Evolutionary conservation across 2,329 filamentous ascomycete species (phyloP), one percentile per base, ranked within the genome.

Genomic region (Fusarium praegraminearum): DNA sequence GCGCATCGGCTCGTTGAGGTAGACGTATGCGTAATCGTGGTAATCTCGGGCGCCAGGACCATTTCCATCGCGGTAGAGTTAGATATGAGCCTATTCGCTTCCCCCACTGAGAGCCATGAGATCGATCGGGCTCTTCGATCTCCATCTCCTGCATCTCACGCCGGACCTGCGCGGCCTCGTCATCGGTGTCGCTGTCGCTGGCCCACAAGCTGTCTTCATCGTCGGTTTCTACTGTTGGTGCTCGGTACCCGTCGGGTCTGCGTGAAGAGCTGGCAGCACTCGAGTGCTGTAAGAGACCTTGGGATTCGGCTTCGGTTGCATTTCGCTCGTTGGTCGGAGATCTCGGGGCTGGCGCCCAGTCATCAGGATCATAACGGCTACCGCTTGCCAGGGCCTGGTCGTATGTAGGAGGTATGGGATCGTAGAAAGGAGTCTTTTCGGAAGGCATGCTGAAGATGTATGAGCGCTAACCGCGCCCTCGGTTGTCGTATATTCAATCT

Each of bases 71-170:
- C 4, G 86, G 85, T 35, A 88, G 76, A 9, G 85, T 84, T 30
- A 87, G 73, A 9, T 82, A 82, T 64, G 86, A 84, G 24, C 83
- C 82, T 74, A 89, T 86, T 45, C 85, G 79, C 77, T 89, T 89
- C 52, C 84, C 82, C 83, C 85, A 89, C 55, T 82, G 76, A 4
- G 82, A 83, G 26, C 83, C 78, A 32, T 80, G 78, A 56, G 80
- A 73, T 61, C 79, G 76, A 50, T 81, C 78, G 30, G 89, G 88
- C 72, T 97, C 93, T 74, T 93, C 87, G 43, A 97, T 88, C 72
- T 97, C 93, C 86, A 97, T 90, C 85, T 98, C 92, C 76, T 97
- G 89, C 83, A 98, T 91, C 80, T 96, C 93, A 71, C 91, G 87
- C 67, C 93, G 89, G 73, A 96, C 86, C 67, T 90, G 88, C 33